Conservation (phyloP, 371 early-diverging fungal genomes). For the Syncephalastrum sp. region DNA sequence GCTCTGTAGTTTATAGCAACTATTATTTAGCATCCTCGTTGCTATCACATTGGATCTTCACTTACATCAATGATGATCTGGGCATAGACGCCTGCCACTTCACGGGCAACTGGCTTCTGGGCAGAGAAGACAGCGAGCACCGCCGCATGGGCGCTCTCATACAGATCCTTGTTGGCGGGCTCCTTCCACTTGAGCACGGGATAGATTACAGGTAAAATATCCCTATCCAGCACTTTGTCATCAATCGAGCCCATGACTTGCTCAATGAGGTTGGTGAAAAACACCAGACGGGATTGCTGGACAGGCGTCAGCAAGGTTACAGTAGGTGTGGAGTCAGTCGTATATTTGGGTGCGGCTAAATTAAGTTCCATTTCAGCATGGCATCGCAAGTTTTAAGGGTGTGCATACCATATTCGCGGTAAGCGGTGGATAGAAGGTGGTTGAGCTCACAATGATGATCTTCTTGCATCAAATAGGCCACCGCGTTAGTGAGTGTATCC, state of each 20-base stretch:
- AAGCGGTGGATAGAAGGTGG: slow-evolving; percentile 25
- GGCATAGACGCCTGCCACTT: slow-evolving; percentile 49
- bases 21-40: neutral
- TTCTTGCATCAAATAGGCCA: slow-evolving; percentile 36
- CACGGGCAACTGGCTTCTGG: slow-evolving; percentile 46
- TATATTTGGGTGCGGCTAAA: slow-evolving; percentile 20
- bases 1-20: slow-evolving; percentile 21
- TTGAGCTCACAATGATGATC: slow-evolving; percentile 38
- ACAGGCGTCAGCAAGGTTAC: slow-evolving; percentile 33
- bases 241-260: slow-evolving; percentile 50
- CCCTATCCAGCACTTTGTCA: slow-evolving; percentile 42
- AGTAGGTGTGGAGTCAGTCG: slow-evolving; percentile 13
- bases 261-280: slow-evolving; percentile 55
- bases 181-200: slow-evolving; percentile 52
- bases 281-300: slow-evolving; percentile 45
- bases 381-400: too few relatives aligned
- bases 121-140: slow-evolving; percentile 53
- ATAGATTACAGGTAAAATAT: slow-evolving; percentile 57
- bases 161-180: slow-evolving; percentile 48
- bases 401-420: slow-evolving; percentile 41
- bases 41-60: neutral
- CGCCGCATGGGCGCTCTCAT: slow-evolving; percentile 64
- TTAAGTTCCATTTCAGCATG: neutral
- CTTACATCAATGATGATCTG: slow-evolving; percentile 47
- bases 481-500: slow-evolving; percentile 45